Conservation (phyloP, 116 monocot species). For the Dioscorea cayenensis region DNA sequence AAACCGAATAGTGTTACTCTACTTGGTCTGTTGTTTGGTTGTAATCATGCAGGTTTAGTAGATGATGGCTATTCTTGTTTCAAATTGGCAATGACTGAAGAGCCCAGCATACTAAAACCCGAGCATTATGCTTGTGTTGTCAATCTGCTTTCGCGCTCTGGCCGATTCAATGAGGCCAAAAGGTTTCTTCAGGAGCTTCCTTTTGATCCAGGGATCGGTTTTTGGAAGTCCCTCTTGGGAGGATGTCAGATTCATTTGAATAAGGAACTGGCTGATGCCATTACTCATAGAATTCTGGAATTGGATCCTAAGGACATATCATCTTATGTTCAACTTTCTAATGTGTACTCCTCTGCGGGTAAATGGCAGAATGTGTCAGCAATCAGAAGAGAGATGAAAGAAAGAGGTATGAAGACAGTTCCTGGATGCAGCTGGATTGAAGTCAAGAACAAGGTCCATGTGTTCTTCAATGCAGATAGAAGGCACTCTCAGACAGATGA, state of each 20-base stretch:
- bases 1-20: slow-evolving; percentile 43
- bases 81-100: slow-evolving; percentile 19
- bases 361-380: slow-evolving; percentile 35
- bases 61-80: slow-evolving; percentile 44
- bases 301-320: slow-evolving; percentile 46
- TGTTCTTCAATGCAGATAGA: slow-evolving; percentile 52
- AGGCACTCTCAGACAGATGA: slow-evolving; percentile 40
- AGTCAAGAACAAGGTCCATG: slow-evolving; percentile 40
- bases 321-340: slow-evolving; percentile 49
- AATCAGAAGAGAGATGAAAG: slow-evolving; percentile 55
- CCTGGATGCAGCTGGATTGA: slow-evolving; percentile 88
- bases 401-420: slow-evolving; percentile 49
- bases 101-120: slow-evolving; percentile 34
- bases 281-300: slow-evolving; percentile 24
- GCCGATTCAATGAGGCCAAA: slow-evolving; percentile 32
- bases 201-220: slow-evolving; percentile 61
- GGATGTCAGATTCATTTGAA: slow-evolving; percentile 35
- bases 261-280: slow-evolving; percentile 20
- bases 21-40: slow-evolving; percentile 50
- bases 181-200: slow-evolving; percentile 57
- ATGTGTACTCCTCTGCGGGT: slow-evolving; percentile 52
- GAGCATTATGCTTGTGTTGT: slow-evolving; percentile 63
- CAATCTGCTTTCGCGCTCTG: slow-evolving; percentile 47
- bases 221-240: slow-evolving; percentile 66
- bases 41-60: slow-evolving; percentile 52